A percentile compares a stretch with the other conserved stretches of the same genome.
Evolutionary conservation across 225 moss, liverwort and hornwort genomes (phyloP).

Genomic region (Marchantia paleacea): DNA sequence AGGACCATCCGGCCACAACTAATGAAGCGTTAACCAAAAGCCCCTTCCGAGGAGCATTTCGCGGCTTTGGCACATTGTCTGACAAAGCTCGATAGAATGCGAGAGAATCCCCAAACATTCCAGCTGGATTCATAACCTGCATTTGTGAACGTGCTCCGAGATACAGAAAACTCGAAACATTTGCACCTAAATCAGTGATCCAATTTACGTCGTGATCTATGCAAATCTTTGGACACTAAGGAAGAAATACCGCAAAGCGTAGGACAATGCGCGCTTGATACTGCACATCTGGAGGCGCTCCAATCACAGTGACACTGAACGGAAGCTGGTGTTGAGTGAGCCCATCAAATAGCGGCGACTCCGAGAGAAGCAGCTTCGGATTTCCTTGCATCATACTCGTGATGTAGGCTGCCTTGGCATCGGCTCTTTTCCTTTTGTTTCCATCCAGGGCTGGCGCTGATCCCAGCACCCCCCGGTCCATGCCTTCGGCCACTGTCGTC

Average conservation of each 20-base stretch:
- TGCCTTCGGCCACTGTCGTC: constrained; percentile 10
- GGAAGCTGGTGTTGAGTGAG: constrained; percentile 81
- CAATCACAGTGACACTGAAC: constrained; percentile 49
- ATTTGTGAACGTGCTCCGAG: neutral
- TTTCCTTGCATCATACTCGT: constrained; percentile 92
- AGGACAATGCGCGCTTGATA: constrained; percentile 71
- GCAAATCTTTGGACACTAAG: too few relatives aligned
- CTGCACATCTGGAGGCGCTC: constrained; percentile 58
- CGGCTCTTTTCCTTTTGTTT: constrained; percentile 71
- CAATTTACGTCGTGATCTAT: neutral
- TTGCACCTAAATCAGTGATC: neutral
- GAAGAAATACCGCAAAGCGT: constrained; percentile 51
- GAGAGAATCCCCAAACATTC: neutral
- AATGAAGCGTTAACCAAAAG: too few relatives aligned
- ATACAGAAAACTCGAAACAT: neutral
- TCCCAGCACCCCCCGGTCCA: constrained; percentile 74
- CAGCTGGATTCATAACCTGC: neutral
- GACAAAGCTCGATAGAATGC: too few relatives aligned
- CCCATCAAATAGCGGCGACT: constrained; percentile 71
- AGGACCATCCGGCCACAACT: too few relatives aligned
- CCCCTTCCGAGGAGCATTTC: too few relatives aligned
- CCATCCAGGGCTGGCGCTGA: constrained; percentile 68
- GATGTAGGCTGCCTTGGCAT: constrained; percentile 73
- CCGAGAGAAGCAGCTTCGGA: constrained; percentile 78
- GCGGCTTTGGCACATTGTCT: too few relatives aligned